Evolutionary conservation across 176 grass and related monocot species (phyloP).

Genomic region (Phoenix dactylifera): DNA sequence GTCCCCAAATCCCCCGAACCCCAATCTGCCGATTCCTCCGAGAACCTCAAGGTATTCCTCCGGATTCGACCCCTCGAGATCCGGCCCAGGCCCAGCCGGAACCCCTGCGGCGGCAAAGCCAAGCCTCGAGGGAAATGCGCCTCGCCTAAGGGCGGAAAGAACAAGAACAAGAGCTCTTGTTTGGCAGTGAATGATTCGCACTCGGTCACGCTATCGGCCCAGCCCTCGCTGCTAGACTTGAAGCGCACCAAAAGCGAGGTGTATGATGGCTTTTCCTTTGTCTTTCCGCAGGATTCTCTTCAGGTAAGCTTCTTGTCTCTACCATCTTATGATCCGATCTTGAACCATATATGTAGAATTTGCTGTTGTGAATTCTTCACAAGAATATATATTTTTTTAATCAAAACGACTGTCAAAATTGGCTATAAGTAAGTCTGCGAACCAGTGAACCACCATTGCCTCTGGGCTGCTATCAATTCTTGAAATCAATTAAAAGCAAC

Average conservation of each 20-base stretch:
- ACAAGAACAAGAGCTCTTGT: constrained; percentile 29
- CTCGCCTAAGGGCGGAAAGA: constrained; percentile 22
- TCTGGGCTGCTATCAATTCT: no score
- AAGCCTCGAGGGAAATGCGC: constrained; percentile 8
- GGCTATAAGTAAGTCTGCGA: no score
- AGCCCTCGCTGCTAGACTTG: constrained; percentile 40
- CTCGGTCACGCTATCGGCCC: constrained; percentile 60
- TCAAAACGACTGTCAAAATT: no score
- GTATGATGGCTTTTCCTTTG: constrained; percentile 71
- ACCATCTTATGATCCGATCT: not conserved
- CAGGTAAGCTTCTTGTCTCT: constrained; percentile 38
- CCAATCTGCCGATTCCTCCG: not conserved
- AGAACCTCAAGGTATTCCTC: constrained; percentile 67
- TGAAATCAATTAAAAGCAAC: no score
- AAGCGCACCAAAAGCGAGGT: constrained; percentile 55
- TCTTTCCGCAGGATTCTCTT: constrained; percentile 50
- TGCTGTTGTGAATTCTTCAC: no score
- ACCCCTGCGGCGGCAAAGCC: not conserved
- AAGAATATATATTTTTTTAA: no score
- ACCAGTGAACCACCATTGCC: no score
- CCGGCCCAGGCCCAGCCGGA: constrained; percentile 6
- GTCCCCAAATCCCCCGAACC: not conserved
- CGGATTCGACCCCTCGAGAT: constrained; percentile 51
- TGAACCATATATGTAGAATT: no score
- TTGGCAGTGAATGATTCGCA: constrained; percentile 40